Evolutionary conservation across 2,329 filamentous ascomycete species (phyloP).

Genomic region (Colletotrichum sp.): DNA sequence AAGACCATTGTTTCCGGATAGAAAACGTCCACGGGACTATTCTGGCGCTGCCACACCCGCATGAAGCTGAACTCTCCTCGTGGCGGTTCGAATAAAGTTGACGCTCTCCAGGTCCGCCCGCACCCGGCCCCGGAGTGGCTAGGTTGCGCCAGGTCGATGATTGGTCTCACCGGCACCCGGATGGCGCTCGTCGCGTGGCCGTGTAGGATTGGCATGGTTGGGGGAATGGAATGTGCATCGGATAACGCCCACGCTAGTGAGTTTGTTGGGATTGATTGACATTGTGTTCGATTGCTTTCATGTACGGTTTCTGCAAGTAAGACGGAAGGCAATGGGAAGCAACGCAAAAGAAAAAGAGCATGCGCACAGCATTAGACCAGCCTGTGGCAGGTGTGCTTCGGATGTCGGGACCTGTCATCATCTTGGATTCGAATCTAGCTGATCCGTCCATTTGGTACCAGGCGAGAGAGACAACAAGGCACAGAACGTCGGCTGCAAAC

Average conservation of each 20-base stretch:
- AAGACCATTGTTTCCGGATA: not conserved
- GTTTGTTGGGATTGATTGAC: not conserved
- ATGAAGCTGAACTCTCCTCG: not conserved
- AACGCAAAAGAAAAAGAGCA: not conserved
- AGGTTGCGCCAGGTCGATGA: not conserved
- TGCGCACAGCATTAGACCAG: not conserved
- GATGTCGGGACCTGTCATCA: not conserved
- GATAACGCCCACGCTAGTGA: not conserved
- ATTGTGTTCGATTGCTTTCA: not conserved
- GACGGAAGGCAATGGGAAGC: not conserved
- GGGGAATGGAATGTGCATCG: not conserved
- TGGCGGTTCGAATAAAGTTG: conserved; percentile 7
- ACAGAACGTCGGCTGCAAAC: not conserved
- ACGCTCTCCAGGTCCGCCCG: not conserved
- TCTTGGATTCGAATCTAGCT: not conserved
- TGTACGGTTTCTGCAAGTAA: not conserved
- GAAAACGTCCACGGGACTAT: not conserved
- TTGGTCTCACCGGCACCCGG: not conserved
- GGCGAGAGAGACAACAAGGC: not conserved
- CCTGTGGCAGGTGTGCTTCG: not conserved
- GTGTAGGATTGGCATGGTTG: not conserved
- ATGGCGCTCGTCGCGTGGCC: not conserved
- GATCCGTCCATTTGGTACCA: not conserved
- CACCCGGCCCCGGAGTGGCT: not conserved
- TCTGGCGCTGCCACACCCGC: not conserved